phyloP scores from a whole-genome alignment of 164 flowering plant genomes.

The Aristolochia fimbriata region DNA sequence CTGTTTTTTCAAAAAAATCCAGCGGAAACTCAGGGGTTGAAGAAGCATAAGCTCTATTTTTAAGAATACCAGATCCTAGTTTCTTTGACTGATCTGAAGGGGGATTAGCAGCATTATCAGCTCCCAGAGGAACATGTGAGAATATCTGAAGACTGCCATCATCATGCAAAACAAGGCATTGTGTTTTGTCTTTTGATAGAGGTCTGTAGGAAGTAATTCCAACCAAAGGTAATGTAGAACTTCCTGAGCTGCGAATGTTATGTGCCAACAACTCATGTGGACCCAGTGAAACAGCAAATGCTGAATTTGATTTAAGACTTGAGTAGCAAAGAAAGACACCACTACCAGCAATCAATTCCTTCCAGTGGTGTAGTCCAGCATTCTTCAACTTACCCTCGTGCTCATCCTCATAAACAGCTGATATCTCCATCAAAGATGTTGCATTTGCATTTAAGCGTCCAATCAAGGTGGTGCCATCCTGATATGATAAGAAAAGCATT shows the following conservation, averaged over 20 bases:
- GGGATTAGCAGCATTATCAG: slow-evolving; percentile 36
- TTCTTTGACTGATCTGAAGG: slow-evolving; percentile 77
- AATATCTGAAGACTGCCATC: slow-evolving; percentile 99
- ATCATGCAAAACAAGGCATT: slow-evolving; percentile 83
- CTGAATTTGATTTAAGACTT: slow-evolving; percentile 62
- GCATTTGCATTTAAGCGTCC: slow-evolving; percentile 59
- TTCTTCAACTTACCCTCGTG: slow-evolving; percentile 61
- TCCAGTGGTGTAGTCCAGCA: slow-evolving; percentile 91
- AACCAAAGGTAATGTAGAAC: slow-evolving; percentile 71
- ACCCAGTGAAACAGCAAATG: slow-evolving; percentile 42
- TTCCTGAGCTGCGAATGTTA: slow-evolving; percentile 61
- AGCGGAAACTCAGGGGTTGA: slow-evolving; percentile 92
- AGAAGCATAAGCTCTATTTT: slow-evolving; percentile 65
- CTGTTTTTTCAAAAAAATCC: slow-evolving; percentile 95
- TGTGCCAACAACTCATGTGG: slow-evolving; percentile 60
- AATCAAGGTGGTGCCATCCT: slow-evolving; percentile 76
- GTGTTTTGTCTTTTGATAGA: slow-evolving; percentile 80
- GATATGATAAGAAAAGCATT: slow-evolving; percentile 71
- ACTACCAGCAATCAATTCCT: slow-evolving; percentile 68
- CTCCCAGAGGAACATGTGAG: slow-evolving; percentile 55
- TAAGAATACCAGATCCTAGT: slow-evolving; percentile 76
- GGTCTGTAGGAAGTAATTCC: slow-evolving; percentile 92
- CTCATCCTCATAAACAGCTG: slow-evolving; percentile 68
- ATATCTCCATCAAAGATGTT: slow-evolving; percentile 53
- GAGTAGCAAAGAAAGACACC: slow-evolving; percentile 86